Evolutionary conservation across 352 stramenopile genomes (phyloP), one percentile per base, ranked within the genome.

Genomic region (Phytophthora multivora): DNA sequence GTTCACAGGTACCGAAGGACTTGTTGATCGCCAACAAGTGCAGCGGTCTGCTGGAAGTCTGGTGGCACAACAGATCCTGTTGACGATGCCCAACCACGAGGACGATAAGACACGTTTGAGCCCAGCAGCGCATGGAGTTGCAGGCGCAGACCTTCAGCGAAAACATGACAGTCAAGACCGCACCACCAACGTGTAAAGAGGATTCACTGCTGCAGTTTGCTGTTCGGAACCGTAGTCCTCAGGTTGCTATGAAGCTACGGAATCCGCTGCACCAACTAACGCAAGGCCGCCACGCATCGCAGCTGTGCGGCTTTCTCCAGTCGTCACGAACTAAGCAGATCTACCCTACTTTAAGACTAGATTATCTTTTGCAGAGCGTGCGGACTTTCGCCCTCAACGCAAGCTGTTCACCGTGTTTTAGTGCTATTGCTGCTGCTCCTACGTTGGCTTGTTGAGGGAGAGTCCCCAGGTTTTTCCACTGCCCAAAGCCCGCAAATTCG

Each of bases 31-130:
- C 35, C 49, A 57, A 23, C 51, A 63, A 13, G 51, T 51, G 18
- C 31, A 49, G 15, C 60, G 31, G 8, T 38, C 48, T 39, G 26
- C 35, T 10, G 69, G 79, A 38, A 69, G 63, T 31, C 50, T 85
- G 6, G 58, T 81, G 16, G 42, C 78, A 11, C 75, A 86, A 51
- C 68, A 88, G 63, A 83, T 87, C 35, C 53, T 82, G 48, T 71
- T 87, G 33, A 73, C 75, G 8, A 79, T 91, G 64, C 46, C 75
- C 15, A 55, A 71, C 5, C 73, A 86, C 26, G 75, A 88, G 45
- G 69, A 88, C 7, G 71, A 79, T 9, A 81, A 69, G 2, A 69
- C 75, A 26, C 64, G 64, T 23, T 49, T 49, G 50, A 61, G 31
- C 15, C 50, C 51, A 56, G 13, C 19, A 47, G 23, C 52, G 7